Conservation (phyloP, 2,329 filamentous ascomycete species). For the Colletotrichum euphorbiae region DNA sequence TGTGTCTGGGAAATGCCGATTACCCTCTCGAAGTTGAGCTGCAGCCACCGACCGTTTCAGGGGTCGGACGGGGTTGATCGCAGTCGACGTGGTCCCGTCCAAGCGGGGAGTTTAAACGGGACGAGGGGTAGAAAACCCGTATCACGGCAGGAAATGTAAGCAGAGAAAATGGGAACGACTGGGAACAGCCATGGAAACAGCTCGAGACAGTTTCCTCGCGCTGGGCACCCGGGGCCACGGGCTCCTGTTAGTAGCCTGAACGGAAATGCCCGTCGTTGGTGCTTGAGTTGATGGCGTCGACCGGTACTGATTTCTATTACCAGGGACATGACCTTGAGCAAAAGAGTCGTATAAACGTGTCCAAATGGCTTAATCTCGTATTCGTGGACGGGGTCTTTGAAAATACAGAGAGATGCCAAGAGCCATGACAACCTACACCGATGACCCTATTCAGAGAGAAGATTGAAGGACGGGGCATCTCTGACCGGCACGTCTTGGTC, state of each 20-base stretch:
- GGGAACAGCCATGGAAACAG: neutral
- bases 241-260: constrained; percentile 8
- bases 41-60: constrained; percentile 17
- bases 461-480: too few relatives aligned
- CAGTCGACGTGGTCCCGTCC: constrained; percentile 8
- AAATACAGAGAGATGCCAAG: too few relatives aligned
- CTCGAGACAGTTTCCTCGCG: constrained; percentile 25
- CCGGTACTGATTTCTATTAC: neutral
- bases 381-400: neutral
- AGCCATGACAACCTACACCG: neutral
- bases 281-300: neutral
- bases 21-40: neutral
- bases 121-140: neutral
- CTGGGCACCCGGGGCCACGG: constrained; percentile 8
- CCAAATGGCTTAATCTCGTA: neutral
- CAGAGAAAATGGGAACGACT: neutral
- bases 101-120: constrained; percentile 15
- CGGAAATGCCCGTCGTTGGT: constrained; percentile 9
- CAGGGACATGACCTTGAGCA: neutral
- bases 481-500: neutral
- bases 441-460: too few relatives aligned
- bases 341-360: neutral
- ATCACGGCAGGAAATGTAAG: neutral
- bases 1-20: constrained; percentile 11
- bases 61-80: constrained; percentile 9